Percentiles rank a stretch among this genome's conserved stretches.
phyloP scores from a whole-genome alignment of 2,329 filamentous ascomycete genomes.

The Helotiales sp. region DNA sequence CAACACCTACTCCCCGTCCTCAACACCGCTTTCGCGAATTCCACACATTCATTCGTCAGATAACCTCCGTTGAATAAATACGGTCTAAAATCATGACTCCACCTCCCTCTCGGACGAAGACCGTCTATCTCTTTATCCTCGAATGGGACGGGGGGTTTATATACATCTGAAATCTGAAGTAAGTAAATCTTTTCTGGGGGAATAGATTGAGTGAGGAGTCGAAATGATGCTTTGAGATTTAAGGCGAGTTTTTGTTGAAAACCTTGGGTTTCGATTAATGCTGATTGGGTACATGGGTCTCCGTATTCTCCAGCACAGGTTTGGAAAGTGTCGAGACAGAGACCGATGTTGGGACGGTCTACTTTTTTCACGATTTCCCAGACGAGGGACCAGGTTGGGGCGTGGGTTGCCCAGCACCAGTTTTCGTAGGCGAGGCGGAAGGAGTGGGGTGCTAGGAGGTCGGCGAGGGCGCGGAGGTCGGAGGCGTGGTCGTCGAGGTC shows the following conservation, averaged over 20 bases:
- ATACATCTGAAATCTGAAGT: constrained; percentile 74
- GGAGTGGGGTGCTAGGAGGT: constrained; percentile 56
- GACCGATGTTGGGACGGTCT: constrained; percentile 64
- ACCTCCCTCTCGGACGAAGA: constrained; percentile 60
- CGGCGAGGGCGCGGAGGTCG: constrained; percentile 64
- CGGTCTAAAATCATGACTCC: constrained; percentile 72
- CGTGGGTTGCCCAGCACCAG: constrained; percentile 77
- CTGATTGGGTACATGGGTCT: constrained; percentile 65
- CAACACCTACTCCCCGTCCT: constrained; percentile 63
- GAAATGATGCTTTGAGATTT: constrained; percentile 54
- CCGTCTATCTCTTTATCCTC: constrained; percentile 46
- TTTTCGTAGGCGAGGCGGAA: constrained; percentile 75
- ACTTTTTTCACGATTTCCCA: constrained; percentile 68
- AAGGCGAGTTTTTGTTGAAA: constrained; percentile 44
- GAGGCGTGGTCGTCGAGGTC: constrained; percentile 48
- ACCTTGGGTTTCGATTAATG: constrained; percentile 51
- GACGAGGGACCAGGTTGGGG: constrained; percentile 66
- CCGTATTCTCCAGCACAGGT: constrained; percentile 71
- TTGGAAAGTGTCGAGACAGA: constrained; percentile 80
- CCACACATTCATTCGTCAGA: constrained; percentile 54
- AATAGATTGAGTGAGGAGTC: constrained; percentile 53
- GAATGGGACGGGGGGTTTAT: constrained; percentile 59
- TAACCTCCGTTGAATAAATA: constrained; percentile 71
- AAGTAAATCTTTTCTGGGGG: constrained; percentile 72
- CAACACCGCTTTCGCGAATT: constrained; percentile 65